Evolutionary conservation across 192 early-diverging fungal genomes (phyloP).

Genomic region (Coemansia sp.): DNA sequence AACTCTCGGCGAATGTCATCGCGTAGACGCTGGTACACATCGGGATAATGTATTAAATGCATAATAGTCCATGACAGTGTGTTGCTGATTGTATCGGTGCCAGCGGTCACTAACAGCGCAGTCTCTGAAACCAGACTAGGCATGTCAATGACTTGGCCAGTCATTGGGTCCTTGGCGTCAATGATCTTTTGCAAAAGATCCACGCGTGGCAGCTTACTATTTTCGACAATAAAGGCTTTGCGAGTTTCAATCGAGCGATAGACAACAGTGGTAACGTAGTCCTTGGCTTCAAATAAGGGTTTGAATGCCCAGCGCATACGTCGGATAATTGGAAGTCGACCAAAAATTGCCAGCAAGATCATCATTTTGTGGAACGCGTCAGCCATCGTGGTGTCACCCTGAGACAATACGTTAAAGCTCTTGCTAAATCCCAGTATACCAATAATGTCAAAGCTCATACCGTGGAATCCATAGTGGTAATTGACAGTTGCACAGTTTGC

Average conservation of each 20-base stretch:
- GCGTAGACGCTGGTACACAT: slow-evolving; percentile 20
- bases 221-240: not conserved
- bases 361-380: slow-evolving; percentile 24
- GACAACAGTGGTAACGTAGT: slow-evolving; percentile 9
- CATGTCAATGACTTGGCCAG: slow-evolving; percentile 23
- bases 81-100: slow-evolving; percentile 56
- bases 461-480: slow-evolving; percentile 46
- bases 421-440: slow-evolving; percentile 39
- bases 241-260: slow-evolving; percentile 11
- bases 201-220: not conserved
- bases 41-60: slow-evolving; percentile 40
- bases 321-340: slow-evolving; percentile 8
- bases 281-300: not conserved
- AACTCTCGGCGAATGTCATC: slow-evolving; percentile 35
- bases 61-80: slow-evolving; percentile 42
- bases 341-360: slow-evolving; percentile 3
- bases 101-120: slow-evolving; percentile 34
- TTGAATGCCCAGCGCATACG: slow-evolving; percentile 16
- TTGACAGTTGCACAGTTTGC: slow-evolving; percentile 18
- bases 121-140: slow-evolving; percentile 24
- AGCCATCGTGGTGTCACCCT: slow-evolving; percentile 17
- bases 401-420: slow-evolving; percentile 21
- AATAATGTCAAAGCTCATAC: slow-evolving; percentile 40
- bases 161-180: slow-evolving; percentile 39
- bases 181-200: slow-evolving; percentile 53